Conservation (phyloP, 2,329 filamentous ascomycete species). For the Aspergillus sp. region DNA sequence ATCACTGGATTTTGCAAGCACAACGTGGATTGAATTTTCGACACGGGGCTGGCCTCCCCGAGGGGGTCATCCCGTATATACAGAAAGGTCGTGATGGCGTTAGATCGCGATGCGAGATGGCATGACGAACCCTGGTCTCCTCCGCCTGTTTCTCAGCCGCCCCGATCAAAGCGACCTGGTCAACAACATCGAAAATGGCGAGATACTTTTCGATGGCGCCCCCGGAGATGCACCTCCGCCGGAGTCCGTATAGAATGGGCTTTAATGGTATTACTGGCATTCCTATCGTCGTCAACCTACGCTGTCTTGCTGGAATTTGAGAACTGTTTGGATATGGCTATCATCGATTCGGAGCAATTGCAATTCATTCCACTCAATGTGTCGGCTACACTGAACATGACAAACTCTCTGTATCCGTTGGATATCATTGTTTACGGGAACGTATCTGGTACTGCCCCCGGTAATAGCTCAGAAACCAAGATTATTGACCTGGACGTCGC, state of each 20-base stretch:
- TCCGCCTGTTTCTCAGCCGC: slow-evolving; percentile 12
- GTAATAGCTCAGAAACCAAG: slow-evolving; percentile 55
- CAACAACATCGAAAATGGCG: slow-evolving; percentile 21
- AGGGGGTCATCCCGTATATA: slow-evolving; percentile 40
- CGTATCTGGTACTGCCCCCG: slow-evolving; percentile 67
- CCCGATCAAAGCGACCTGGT: slow-evolving; percentile 6
- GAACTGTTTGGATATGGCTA: slow-evolving; percentile 71
- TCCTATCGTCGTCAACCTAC: slow-evolving; percentile 43
- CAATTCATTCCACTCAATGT: slow-evolving; percentile 79
- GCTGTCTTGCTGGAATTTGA: slow-evolving; percentile 74
- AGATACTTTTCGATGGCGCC: slow-evolving; percentile 24
- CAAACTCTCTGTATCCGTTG: slow-evolving; percentile 62
- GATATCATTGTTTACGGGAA: slow-evolving; percentile 86
- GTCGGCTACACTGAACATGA: slow-evolving; percentile 70
- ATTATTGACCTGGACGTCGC: slow-evolving; percentile 65
- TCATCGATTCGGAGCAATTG: slow-evolving; percentile 62
- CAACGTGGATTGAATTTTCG: slow-evolving; percentile 39
- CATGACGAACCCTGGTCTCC: slow-evolving; percentile 13
- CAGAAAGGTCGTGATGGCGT: slow-evolving; percentile 32
- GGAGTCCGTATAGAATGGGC: slow-evolving; percentile 18
- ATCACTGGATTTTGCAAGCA: slow-evolving; percentile 20
- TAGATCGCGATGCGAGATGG: slow-evolving; percentile 25
- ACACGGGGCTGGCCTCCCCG: slow-evolving; percentile 42
- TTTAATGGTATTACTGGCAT: slow-evolving; percentile 22
- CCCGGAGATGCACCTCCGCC: slow-evolving; percentile 7